phyloP scores from a whole-genome alignment of 371 early-diverging fungal genomes.

The Mucor lusitanicus region DNA sequence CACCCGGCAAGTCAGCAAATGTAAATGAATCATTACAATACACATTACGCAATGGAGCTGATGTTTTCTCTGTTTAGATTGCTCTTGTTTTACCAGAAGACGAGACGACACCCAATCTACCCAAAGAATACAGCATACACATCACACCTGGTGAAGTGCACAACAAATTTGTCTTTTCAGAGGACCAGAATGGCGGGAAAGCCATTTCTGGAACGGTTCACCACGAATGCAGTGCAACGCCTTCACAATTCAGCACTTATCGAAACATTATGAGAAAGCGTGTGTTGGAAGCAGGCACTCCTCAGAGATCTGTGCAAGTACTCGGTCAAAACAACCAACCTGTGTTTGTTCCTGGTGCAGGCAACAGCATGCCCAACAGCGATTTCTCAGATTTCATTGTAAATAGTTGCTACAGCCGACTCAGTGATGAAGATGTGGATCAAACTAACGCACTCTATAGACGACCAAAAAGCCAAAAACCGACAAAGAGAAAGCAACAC shows the following conservation, averaged over 20 bases:
- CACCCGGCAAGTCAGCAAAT: conserved; percentile 28
- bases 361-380: conserved; percentile 55
- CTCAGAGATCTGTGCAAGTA: conserved; percentile 60
- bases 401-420: conserved; percentile 21
- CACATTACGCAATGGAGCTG: background rate
- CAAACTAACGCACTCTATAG: conserved; percentile 11
- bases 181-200: conserved; percentile 51
- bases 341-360: conserved; percentile 59
- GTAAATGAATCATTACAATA: background rate
- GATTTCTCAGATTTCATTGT: conserved; percentile 59
- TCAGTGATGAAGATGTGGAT: background rate
- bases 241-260: conserved; percentile 62
- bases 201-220: conserved; percentile 70
- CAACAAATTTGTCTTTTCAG: conserved; percentile 81
- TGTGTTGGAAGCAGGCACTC: conserved; percentile 56
- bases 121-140: conserved; percentile 77
- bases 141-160: conserved; percentile 66
- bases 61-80: conserved; percentile 25
- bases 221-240: conserved; percentile 82
- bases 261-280: conserved; percentile 78
- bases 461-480: conserved; percentile 39
- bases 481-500: conserved; percentile 72
- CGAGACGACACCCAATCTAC: conserved; percentile 54
- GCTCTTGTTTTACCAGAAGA: conserved; percentile 67
- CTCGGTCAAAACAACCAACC: conserved; percentile 57